These are phyloP conservation scores for Suhomyces anneliseae DNA, from an alignment of 1,139 yeast species.

Conservation along the genomic window DNA sequence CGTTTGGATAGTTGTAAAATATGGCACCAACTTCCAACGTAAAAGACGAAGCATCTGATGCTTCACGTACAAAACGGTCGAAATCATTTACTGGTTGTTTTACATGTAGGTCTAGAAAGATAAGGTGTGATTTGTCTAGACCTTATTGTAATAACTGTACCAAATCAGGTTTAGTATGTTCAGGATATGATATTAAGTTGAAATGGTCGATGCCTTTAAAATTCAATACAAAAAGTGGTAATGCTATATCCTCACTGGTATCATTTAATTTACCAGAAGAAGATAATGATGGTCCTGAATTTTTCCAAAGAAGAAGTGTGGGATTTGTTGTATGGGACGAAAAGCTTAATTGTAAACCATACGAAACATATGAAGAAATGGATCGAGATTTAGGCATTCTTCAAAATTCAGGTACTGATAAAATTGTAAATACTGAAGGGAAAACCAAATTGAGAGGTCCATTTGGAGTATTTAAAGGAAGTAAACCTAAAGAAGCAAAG, in stretches of 20 bases:
- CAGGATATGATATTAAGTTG: constrained; percentile 79
- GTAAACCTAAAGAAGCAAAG: not conserved
- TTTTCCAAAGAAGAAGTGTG: constrained; percentile 69
- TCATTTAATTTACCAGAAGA: constrained; percentile 20
- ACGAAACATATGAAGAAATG: constrained; percentile 78
- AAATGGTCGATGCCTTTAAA: constrained; percentile 68
- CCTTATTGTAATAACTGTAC: constrained; percentile 48
- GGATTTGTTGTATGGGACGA: constrained; percentile 69
- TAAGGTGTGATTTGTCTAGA: constrained; percentile 46
- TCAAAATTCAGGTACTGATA: constrained; percentile 51
- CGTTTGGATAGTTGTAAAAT: not conserved
- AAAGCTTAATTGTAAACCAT: constrained; percentile 40
- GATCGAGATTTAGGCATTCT: constrained; percentile 67
- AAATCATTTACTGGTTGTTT: constrained; percentile 55
- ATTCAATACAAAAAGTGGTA: constrained; percentile 38
- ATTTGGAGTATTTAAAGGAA: constrained; percentile 67
- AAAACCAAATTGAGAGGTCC: constrained; percentile 71
- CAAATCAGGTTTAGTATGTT: constrained; percentile 59
- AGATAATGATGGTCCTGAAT: constrained; percentile 37
- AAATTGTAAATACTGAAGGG: constrained; percentile 32
- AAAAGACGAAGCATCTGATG: constrained; percentile 18
- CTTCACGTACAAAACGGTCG: constrained; percentile 22
- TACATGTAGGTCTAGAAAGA: constrained; percentile 50
- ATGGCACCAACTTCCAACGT: constrained; percentile 12
- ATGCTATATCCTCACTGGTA: constrained; percentile 28